These are phyloP conservation scores for Sporothrix curviconia DNA, from an alignment of 2,329 filamentous ascomycete species.

Conservation along the genomic window DNA sequence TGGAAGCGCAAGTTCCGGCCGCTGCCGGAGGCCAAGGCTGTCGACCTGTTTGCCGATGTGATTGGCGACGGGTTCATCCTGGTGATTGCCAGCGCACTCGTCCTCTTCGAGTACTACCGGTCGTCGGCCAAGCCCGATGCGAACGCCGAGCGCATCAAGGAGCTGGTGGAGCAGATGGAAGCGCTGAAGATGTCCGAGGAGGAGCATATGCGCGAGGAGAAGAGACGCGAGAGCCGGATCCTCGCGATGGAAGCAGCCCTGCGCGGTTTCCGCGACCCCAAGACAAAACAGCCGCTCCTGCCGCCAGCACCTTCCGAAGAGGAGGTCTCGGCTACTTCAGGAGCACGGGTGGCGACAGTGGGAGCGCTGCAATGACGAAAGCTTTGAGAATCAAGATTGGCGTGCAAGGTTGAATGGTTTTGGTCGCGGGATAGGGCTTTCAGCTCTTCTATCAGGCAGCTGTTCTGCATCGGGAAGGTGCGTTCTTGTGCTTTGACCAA, in stretches of 20 bases:
- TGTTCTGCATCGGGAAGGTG: neutral
- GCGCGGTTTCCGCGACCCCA: constrained; percentile 46
- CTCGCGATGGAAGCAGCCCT: constrained; percentile 49
- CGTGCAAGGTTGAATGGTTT: too few relatives aligned
- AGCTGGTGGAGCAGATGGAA: constrained; percentile 42
- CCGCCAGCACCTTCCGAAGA: constrained; percentile 23
- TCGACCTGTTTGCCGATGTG: constrained; percentile 61
- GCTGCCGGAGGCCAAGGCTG: constrained; percentile 58
- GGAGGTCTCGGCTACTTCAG: neutral
- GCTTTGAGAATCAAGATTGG: neutral
- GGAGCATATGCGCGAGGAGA: constrained; percentile 44
- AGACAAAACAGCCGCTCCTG: constrained; percentile 49
- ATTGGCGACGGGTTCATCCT: constrained; percentile 59
- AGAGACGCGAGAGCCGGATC: constrained; percentile 39
- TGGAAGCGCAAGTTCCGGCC: constrained; percentile 58
- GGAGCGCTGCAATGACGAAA: neutral
- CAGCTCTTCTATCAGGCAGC: neutral
- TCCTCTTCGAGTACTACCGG: constrained; percentile 57
- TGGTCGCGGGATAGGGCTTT: too few relatives aligned
- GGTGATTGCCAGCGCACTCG: constrained; percentile 47
- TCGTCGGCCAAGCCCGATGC: constrained; percentile 54
- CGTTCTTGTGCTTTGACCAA: too few relatives aligned
- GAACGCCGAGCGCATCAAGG: constrained; percentile 47
- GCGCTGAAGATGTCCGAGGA: constrained; percentile 44
- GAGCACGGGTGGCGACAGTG: constrained; percentile 19